These are phyloP conservation scores for Saitoella complicata DNA, from an alignment of 805 yeast genomes.

Conservation along the genomic window DNA sequence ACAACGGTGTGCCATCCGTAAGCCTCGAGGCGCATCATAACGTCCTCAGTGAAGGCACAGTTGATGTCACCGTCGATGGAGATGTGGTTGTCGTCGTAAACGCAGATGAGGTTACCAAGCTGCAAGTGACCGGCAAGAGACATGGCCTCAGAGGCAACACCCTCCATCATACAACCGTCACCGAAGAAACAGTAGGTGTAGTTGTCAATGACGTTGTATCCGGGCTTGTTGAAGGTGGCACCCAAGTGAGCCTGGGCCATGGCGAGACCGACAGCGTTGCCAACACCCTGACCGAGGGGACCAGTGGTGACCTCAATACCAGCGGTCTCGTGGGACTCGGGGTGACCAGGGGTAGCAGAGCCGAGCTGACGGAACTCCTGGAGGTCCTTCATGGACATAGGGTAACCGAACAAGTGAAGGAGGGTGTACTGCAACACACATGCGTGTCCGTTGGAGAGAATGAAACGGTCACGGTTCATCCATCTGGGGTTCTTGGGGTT, in stretches of 20 bases:
- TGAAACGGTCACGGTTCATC: constrained; percentile 92
- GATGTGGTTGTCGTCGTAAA: constrained; percentile 94
- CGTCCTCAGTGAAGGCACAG: constrained; percentile 88
- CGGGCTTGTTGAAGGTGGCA: constrained; percentile 87
- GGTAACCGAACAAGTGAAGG: constrained; percentile 76
- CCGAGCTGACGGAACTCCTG: constrained; percentile 76
- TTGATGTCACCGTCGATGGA: constrained; percentile 89
- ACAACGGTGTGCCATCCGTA: constrained; percentile 85
- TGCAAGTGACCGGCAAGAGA: constrained; percentile 93
- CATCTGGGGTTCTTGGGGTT: constrained; percentile 85
- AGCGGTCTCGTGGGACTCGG: constrained; percentile 67
- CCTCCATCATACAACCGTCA: constrained; percentile 98
- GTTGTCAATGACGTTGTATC: constrained; percentile 51
- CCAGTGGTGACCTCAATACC: constrained; percentile 98
- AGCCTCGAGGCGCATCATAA: constrained; percentile 63
- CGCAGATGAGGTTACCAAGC: constrained; percentile 81
- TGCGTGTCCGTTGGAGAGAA: constrained; percentile 81
- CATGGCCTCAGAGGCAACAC: constrained; percentile 85
- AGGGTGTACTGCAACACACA: constrained; percentile 76
- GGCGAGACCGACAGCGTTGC: constrained; percentile 92
- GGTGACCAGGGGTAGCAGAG: constrained; percentile 95
- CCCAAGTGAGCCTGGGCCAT: constrained; percentile 85
- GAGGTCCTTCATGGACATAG: constrained; percentile 65
- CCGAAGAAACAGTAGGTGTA: constrained; percentile 73
- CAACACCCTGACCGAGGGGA: constrained; percentile 96